Base-by-base conservation (phyloP, 176 grass and related monocot species). In the Melocanna baccifera region DNA sequence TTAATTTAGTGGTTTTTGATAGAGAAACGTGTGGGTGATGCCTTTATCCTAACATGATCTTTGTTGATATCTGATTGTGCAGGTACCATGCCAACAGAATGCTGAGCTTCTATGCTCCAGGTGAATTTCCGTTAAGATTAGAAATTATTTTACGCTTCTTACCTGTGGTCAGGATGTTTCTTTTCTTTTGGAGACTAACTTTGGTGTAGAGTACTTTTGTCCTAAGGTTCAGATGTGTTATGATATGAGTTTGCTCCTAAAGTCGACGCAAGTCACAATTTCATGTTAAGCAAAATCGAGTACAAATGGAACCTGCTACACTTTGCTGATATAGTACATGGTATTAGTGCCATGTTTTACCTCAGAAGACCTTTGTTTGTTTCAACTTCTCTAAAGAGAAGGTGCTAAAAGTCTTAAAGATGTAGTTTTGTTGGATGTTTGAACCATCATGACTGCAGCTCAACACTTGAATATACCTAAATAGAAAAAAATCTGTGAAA, bases 61-160 rank as follows among this genome's bases (percentile, higher is more conserved):
- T 43, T 77, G 36, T 22, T 79, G 16, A 51, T 94, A 13, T 84
- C 80, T 89, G 65, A 77, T 75, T 88, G 3, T 85, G 73, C 87
- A 99, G 96, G 96, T 99, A 99, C 51, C 93, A 99, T 81, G 94
- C 91, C 74, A 99, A 99, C 48, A 92, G 96, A 91, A 99, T 99
- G 96, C 81, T 99, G 67, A 99, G 93, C 75, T 99, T 99, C 73
- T 99, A 96, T 32, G 96, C 96, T 81, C 93, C 96, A 99, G 96
- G 96, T 99, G 58, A 89, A 28, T 40, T 86, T 12, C 34, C 25
- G 29, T 83, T 83, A 13, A 41, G 51, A 32, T 64, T 58, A n/a
- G 5, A 71, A 87, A 57, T 9, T 77, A n/a, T 67, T 32, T 61
- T 59, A 0, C 36, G 0, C 5, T 81, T 53, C 12, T 68, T 41